Conservation (phyloP, 306 rosid species). For the Dryas octopetala region DNA sequence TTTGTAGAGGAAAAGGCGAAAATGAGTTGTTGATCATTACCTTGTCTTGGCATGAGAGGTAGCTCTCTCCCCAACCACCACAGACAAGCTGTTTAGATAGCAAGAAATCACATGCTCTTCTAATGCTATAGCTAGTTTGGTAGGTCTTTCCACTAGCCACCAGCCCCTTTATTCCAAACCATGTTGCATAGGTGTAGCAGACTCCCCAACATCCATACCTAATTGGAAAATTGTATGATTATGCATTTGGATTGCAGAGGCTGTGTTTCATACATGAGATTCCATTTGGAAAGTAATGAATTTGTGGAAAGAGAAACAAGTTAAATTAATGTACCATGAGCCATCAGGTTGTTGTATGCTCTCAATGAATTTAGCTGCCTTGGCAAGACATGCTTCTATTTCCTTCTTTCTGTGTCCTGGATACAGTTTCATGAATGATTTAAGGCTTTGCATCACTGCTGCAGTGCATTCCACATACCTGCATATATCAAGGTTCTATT, state of each 20-base stretch:
- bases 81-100: conserved; percentile 56
- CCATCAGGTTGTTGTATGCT: conserved; percentile 59
- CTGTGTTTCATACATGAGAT: too few relatives aligned
- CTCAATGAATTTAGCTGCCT: conserved; percentile 48
- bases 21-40: conserved; percentile 13
- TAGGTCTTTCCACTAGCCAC: conserved; percentile 48
- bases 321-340: conserved; percentile 47
- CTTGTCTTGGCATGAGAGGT: conserved; percentile 58
- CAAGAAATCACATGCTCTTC: conserved; percentile 61
- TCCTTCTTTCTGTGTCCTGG: conserved; percentile 48
- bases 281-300: not conserved
- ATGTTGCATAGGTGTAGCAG: conserved; percentile 75
- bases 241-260: too few relatives aligned
- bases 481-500: not conserved
- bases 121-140: conserved; percentile 38
- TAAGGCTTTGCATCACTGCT: conserved; percentile 56
- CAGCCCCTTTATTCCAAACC: conserved; percentile 72
- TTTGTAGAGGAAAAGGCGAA: too few relatives aligned
- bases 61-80: conserved; percentile 89
- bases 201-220: conserved; percentile 86
- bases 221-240: too few relatives aligned
- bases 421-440: conserved; percentile 35
- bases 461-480: conserved; percentile 77
- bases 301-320: not conserved
- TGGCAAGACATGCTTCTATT: conserved; percentile 46